These are phyloP conservation scores for Ganoderma resinaceum DNA, from an alignment of 1,284 basidiomycete species.

Conservation along the genomic window DNA sequence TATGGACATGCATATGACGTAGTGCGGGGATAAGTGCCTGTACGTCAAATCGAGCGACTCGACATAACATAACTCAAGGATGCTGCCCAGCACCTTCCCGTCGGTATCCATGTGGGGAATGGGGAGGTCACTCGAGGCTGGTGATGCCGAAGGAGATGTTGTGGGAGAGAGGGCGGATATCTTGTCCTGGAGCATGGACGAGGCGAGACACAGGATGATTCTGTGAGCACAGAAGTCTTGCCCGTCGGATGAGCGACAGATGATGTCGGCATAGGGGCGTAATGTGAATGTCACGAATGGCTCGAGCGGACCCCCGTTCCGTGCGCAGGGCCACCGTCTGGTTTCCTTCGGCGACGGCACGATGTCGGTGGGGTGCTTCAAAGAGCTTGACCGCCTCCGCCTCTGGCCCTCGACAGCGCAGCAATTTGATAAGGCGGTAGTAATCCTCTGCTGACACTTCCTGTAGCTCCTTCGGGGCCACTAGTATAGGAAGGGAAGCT, in stretches of 20 bases:
- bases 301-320: background rate
- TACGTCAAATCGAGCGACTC: background rate
- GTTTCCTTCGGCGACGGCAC: background rate
- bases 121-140: background rate
- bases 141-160: background rate
- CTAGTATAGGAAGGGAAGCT: conserved; percentile 18
- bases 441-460: conserved; percentile 20
- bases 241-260: conserved; percentile 56
- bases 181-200: conserved; percentile 37
- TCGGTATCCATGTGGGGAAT: background rate
- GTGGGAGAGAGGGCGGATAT: background rate
- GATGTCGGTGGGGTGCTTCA: background rate
- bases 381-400: conserved; percentile 8
- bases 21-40: background rate
- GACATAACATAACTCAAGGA: background rate
- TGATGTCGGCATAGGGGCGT: conserved; percentile 41
- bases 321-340: background rate
- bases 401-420: background rate
- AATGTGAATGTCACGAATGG: conserved; percentile 5
- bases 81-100: background rate
- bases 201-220: conserved; percentile 50
- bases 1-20: background rate
- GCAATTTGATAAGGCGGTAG: conserved; percentile 16
- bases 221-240: conserved; percentile 53
- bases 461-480: conserved; percentile 16